Conservation (phyloP, 805 yeast species). For the Wickerhamiella dianesei region DNA sequence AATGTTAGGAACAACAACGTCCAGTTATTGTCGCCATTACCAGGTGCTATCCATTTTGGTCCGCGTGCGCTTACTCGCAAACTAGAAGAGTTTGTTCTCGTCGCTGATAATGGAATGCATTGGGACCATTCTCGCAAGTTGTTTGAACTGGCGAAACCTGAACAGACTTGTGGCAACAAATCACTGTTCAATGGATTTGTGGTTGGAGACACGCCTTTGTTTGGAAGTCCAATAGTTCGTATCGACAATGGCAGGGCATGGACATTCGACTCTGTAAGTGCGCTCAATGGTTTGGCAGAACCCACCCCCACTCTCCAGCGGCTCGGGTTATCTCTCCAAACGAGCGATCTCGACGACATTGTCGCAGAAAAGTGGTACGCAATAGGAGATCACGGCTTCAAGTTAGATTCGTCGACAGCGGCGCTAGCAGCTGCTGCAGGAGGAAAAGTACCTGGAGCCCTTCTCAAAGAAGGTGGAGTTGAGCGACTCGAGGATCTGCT, state of each 20-base stretch:
- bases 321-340: not conserved
- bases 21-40: not conserved
- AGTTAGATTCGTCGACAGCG: not conserved
- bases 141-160: not conserved
- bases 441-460: not conserved
- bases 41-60: not conserved
- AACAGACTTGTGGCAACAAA: too few relatives aligned
- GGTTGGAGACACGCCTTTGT: not conserved
- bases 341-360: not conserved
- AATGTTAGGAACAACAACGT: not conserved
- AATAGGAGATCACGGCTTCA: not conserved
- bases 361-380: not conserved
- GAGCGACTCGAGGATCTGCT: not conserved
- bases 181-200: not conserved
- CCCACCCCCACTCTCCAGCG: not conserved
- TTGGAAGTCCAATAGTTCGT: not conserved
- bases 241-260: not conserved
- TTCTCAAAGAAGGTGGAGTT: not conserved
- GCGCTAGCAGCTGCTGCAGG: not conserved
- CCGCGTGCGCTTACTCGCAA: not conserved
- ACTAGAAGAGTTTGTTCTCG: not conserved
- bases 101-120: not conserved
- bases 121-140: not conserved
- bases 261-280: not conserved
- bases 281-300: not conserved